These are phyloP conservation scores for Gaultheria prostrata DNA, from an alignment of 148 eudicot species.

Conservation along the genomic window DNA sequence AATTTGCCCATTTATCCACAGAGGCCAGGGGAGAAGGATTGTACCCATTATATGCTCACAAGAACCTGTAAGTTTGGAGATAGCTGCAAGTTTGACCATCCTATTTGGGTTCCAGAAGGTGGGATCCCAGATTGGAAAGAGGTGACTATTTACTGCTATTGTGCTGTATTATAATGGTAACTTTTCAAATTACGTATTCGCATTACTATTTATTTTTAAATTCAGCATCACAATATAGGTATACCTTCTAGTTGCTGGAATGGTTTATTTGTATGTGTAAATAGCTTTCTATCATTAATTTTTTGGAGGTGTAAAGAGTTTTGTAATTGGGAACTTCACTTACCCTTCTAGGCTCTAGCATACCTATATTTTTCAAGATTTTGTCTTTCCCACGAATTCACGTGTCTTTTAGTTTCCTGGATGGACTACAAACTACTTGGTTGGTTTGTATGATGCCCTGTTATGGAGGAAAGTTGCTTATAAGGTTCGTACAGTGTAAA, in stretches of 20 bases:
- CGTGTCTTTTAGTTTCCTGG: not conserved
- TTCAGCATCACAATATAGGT: not conserved
- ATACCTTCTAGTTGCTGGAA: not conserved
- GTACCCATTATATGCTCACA: slow-evolving; percentile 97
- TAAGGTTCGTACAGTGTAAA: not conserved
- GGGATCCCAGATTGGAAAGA: slow-evolving; percentile 99
- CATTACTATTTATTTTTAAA: slow-evolving; percentile 9
- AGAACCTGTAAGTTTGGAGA: slow-evolving; percentile 99
- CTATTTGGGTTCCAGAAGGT: slow-evolving; percentile 98
- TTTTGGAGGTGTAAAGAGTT: not conserved
- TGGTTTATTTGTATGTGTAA: not conserved
- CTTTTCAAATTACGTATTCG: slow-evolving; percentile 24
- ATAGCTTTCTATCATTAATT: slow-evolving; percentile 6
- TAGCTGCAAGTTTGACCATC: slow-evolving; percentile 98
- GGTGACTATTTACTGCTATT: slow-evolving; percentile 66
- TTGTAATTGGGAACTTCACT: not conserved
- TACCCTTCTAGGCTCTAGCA: not conserved
- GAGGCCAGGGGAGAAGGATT: slow-evolving; percentile 98
- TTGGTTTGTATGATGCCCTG: slow-evolving; percentile 10
- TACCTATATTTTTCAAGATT: slow-evolving; percentile 6
- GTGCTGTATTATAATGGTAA: slow-evolving; percentile 21
- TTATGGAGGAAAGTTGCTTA: not conserved
- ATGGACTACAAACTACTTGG: not conserved
- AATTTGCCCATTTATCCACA: slow-evolving; percentile 87
- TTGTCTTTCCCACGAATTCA: not conserved